Conservation (phyloP, 2,329 filamentous ascomycete genomes). For the Phaeosphaeriaceae sp. region DNA sequence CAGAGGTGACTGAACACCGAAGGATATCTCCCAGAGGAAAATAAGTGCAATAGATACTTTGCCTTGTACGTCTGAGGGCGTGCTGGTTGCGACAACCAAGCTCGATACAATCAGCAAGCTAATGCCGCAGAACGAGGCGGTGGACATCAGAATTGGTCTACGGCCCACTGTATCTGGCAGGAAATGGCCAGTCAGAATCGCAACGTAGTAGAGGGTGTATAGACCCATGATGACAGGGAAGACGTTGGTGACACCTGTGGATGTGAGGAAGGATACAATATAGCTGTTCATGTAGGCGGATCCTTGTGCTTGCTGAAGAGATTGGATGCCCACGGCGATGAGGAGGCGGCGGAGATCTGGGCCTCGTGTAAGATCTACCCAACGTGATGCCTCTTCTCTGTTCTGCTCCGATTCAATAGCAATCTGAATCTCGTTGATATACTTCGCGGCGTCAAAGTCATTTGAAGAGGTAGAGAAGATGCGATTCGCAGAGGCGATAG, state of each 20-base stretch:
- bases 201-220: conserved; percentile 11
- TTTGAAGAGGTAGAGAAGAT: conserved; percentile 9
- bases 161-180: conserved; percentile 14
- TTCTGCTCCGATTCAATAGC: conserved; percentile 12
- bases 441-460: conserved; percentile 10
- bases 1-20: conserved; percentile 12
- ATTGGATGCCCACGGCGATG: conserved; percentile 20
- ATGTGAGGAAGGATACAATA: conserved; percentile 14
- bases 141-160: conserved; percentile 14
- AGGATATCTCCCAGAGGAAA: conserved; percentile 15
- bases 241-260: conserved; percentile 13
- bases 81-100: conserved; percentile 5
- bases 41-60: conserved; percentile 14
- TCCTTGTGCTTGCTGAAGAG: conserved; percentile 14
- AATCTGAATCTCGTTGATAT: conserved; percentile 11
- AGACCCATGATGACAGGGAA: conserved; percentile 18
- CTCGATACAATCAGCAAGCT: conserved; percentile 8
- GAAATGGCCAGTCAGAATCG: conserved; percentile 13
- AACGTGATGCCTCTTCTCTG: conserved; percentile 6
- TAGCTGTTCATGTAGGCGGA: conserved; percentile 19
- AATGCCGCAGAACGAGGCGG: conserved; percentile 6
- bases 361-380: conserved; percentile 11
- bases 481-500: conserved; percentile 5
- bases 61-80: not conserved
- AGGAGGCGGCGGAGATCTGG: conserved; percentile 16